Base-by-base conservation (phyloP, 2,329 filamentous ascomycete genomes). In the Ascosphaera apis region DNA sequence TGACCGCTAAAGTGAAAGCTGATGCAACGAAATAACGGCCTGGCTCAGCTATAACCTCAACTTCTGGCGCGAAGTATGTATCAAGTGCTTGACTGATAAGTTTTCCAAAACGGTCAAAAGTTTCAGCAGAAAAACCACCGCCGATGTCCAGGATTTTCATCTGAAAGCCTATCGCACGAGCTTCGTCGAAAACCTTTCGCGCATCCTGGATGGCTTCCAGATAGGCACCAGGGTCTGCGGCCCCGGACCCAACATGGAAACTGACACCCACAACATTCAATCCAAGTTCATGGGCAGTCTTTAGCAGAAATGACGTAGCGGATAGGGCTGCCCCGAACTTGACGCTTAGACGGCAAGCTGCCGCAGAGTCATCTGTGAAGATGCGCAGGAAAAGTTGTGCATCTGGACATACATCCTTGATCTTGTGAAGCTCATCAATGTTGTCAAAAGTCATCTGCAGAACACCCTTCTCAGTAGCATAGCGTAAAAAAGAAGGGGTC, bases 371-470 rank as follows among this genome's bases (percentile, higher is more conserved):
- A 53, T 98, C 88, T 41, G 88, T 98, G 53, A 83, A 66, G 60
- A 98, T 98, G 48, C 88, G 84, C 41, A 98, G 66, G 57, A 78
- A 91, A 31, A 98, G 72, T 62, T 93, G 81, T 18, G 88, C 88
- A 34, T 72, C 72, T 2, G 88, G 86, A 52, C 70, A 93, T 47
- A 88, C 70, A 57, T 82, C 78, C 58, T 91, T 88, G 56, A 91
- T 86, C 69, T 98, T 98, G 70, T 86, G 82, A 36, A 98, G 70
- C 66, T 98, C 88, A 55, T 98, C 88, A 53, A 78, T 72, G 49
- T 98, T 98, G 68, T 98, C 88, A 53, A 98, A 95, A 2, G 88
- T 98, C 86, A 98, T 95, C 66, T 92, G 81, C 62, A 79, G 86
- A 53, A 98, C 88, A 46, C 77, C 78, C 45, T 75, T 66, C 52